A percentile compares a stretch with the other conserved stretches of the same genome.
Evolutionary conservation across 495 filamentous ascomycete genomes (phyloP).

Genomic region (Parachaetomium inaequale): DNA sequence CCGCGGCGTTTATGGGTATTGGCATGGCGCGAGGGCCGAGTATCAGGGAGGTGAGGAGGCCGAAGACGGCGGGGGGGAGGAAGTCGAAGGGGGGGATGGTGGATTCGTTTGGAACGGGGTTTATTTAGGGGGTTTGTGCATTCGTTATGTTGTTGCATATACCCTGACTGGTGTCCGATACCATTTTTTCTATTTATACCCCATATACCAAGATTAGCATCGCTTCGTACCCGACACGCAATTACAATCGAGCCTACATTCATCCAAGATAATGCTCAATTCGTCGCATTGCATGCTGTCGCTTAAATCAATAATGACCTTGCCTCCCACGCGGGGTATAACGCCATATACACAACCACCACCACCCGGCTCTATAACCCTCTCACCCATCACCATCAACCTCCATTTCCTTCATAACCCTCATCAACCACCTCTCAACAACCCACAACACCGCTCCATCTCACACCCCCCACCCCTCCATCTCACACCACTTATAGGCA

Average conservation of each 20-base stretch:
- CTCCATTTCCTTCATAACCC: no score
- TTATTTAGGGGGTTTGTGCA: constrained; percentile 29
- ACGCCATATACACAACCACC: neutral
- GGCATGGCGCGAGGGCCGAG: constrained; percentile 34
- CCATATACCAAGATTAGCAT: neutral
- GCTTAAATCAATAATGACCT: neutral
- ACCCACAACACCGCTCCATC: no score
- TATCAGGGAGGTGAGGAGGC: constrained; percentile 21
- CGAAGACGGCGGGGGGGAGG: constrained; percentile 4
- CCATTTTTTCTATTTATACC: constrained; percentile 3
- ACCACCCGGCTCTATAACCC: neutral
- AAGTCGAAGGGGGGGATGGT: constrained; percentile 6
- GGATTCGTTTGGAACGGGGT: constrained; percentile 30
- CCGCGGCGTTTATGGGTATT: constrained; percentile 24
- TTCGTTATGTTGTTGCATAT: neutral
- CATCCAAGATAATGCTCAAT: neutral
- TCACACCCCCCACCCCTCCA: neutral
- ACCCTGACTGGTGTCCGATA: neutral
- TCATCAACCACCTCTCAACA: neutral
- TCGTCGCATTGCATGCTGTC: neutral
- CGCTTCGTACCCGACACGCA: neutral
- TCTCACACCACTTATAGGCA: neutral
- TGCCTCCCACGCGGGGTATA: neutral
- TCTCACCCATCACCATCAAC: no score
- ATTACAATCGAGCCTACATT: neutral